Percentiles rank a stretch among this genome's conserved stretches.
phyloP scores from a whole-genome alignment of 257 asterid species.

The Galeopsis tetrahit region DNA sequence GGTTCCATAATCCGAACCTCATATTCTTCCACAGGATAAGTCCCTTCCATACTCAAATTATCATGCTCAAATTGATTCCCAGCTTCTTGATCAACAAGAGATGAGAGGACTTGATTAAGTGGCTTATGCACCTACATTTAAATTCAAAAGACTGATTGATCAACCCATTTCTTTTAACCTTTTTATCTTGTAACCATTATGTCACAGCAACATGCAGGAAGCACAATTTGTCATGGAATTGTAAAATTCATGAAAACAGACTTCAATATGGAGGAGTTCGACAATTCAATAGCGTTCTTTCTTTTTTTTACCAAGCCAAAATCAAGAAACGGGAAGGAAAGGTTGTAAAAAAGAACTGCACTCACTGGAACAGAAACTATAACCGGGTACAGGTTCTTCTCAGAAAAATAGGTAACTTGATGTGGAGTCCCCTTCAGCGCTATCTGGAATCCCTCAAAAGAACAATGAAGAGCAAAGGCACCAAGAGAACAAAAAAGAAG shows the following conservation, averaged over 20 bases:
- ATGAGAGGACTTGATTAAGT: slow-evolving; percentile 83
- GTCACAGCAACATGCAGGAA: slow-evolving; percentile 25
- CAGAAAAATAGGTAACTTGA: slow-evolving; percentile 92
- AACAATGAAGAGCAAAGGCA: slow-evolving; percentile 21
- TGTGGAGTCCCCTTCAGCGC: slow-evolving; percentile 95
- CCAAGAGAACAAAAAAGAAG: slow-evolving; percentile 14
- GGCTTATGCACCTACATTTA: slow-evolving; percentile 75
- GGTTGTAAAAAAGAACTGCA: slow-evolving; percentile 30
- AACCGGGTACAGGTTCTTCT: slow-evolving; percentile 90
- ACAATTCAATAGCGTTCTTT: neutral
- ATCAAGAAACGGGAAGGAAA: slow-evolving; percentile 12
- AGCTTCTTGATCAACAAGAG: slow-evolving; percentile 94
- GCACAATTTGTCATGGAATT: slow-evolving; percentile 17
- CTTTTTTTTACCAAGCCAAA: neutral
- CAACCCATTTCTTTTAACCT: slow-evolving; percentile 20
- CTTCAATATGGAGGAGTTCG: neutral
- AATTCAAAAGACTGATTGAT: slow-evolving; percentile 28
- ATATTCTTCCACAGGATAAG: slow-evolving; percentile 89
- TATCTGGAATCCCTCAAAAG: slow-evolving; percentile 55
- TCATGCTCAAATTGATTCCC: slow-evolving; percentile 86
- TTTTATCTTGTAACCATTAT: slow-evolving; percentile 7
- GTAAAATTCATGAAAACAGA: slow-evolving; percentile 24
- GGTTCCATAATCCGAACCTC: slow-evolving; percentile 97
- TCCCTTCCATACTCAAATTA: slow-evolving; percentile 67
- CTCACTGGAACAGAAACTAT: slow-evolving; percentile 95